Conservation (phyloP, 371 early-diverging fungal genomes). For the Phascolomyces articulosus region DNA sequence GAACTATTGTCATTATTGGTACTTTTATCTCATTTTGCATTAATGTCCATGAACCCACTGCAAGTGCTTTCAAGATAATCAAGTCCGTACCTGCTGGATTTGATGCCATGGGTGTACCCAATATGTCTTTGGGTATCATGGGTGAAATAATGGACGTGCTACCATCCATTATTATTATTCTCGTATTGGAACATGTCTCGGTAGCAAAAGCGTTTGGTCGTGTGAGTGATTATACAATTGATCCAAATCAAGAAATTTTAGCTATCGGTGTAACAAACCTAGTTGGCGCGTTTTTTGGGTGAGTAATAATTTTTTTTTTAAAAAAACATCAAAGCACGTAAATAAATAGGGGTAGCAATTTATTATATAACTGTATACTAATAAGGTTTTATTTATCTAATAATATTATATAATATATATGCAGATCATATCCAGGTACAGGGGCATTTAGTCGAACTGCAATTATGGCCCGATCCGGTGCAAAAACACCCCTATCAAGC, state of each 20-base stretch:
- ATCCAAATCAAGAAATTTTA: conserved; percentile 81
- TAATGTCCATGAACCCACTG: conserved; percentile 10
- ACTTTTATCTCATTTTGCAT: conserved; percentile 33
- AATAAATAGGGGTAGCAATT: neutral
- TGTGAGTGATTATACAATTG: conserved; percentile 52
- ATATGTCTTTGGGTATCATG: conserved; percentile 37
- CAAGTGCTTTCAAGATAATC: conserved; percentile 49
- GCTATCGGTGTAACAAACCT: conserved; percentile 86
- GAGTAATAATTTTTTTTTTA: neutral
- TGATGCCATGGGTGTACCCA: conserved; percentile 52
- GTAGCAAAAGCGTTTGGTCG: conserved; percentile 80
- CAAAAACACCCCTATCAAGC: conserved; percentile 81
- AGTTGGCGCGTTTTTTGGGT: conserved; percentile 80
- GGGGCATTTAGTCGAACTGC: conserved; percentile 91
- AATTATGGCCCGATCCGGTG: conserved; percentile 80
- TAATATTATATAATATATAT: neutral
- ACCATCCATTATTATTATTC: conserved; percentile 64
- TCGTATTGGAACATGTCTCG: conserved; percentile 79
- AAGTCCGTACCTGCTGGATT: conserved; percentile 69
- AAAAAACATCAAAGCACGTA: neutral
- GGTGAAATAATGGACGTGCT: conserved; percentile 43
- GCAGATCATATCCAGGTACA: conserved; percentile 80
- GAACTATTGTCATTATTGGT: conserved; percentile 30
- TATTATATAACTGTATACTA: neutral
- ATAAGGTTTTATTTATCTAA: no score